Evolutionary conservation across 78 protist genomes (phyloP).

Genomic region (Cavenderia fasciculata): DNA sequence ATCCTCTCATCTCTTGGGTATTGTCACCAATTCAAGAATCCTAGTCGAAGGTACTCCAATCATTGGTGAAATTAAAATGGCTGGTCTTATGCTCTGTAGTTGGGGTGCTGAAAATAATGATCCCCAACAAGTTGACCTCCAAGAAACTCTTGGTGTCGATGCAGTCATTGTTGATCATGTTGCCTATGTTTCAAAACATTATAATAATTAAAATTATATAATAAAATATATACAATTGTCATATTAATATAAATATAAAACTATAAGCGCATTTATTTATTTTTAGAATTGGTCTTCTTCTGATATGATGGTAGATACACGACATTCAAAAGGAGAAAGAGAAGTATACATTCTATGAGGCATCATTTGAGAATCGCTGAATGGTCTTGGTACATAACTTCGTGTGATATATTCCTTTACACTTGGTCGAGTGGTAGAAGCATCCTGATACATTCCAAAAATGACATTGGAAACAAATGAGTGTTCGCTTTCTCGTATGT

Average conservation of each 20-base stretch:
- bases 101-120: conserved; percentile 85
- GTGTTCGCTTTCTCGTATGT: conserved; percentile 30
- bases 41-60: conserved; percentile 67
- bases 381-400: conserved; percentile 77
- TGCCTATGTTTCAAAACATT: conserved; percentile 71
- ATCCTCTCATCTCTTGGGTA: conserved; percentile 70
- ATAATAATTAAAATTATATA: neutral
- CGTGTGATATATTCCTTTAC: conserved; percentile 56
- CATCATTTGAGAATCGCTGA: conserved; percentile 45
- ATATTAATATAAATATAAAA: too few relatives aligned
- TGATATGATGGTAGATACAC: conserved; percentile 52
- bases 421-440: conserved; percentile 31
- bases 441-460: conserved; percentile 15
- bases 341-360: conserved; percentile 72
- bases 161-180: conserved; percentile 86
- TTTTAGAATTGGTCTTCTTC: conserved; percentile 75
- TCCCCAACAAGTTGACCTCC: conserved; percentile 66
- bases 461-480: conserved; percentile 10
- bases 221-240: too few relatives aligned
- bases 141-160: conserved; percentile 78
- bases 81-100: conserved; percentile 78
- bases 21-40: conserved; percentile 71
- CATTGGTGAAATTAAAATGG: conserved; percentile 64
- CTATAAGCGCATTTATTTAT: too few relatives aligned
- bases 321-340: conserved; percentile 51